Evolutionary conservation across 257 asterid genomes (phyloP).

Genomic region (Paraleonurus japonicus): DNA sequence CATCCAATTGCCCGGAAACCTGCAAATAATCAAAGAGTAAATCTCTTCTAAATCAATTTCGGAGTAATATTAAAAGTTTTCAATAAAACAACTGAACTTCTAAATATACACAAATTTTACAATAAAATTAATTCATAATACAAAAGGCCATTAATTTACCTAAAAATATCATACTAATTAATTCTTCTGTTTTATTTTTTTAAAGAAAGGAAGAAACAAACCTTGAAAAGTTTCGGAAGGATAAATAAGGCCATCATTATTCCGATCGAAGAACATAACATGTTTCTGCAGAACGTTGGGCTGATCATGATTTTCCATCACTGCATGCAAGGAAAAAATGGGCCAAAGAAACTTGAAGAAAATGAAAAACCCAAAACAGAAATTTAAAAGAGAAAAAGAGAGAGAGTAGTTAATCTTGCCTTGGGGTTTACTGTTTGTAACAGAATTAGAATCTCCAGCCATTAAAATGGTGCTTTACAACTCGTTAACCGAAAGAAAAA

Average conservation of each 20-base stretch:
- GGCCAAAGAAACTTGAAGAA: background rate
- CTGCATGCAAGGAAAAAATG: conserved; percentile 20
- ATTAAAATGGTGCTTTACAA: background rate
- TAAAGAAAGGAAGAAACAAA: background rate
- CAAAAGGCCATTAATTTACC: background rate
- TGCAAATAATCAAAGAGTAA: too few species aligned
- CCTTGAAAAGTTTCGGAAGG: conserved; percentile 84
- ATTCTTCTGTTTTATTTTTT: too few species aligned
- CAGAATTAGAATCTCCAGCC: conserved; percentile 32
- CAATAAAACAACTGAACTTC: too few species aligned
- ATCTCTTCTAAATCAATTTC: too few species aligned
- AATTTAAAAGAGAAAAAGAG: background rate
- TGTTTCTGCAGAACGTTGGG: conserved; percentile 57
- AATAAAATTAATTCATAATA: too few species aligned
- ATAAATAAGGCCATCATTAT: conserved; percentile 68
- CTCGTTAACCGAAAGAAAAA: background rate
- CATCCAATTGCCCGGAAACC: conserved; percentile 81
- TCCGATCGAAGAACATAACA: conserved; percentile 73
- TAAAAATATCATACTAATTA: background rate
- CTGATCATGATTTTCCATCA: conserved; percentile 41
- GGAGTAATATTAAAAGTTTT: too few species aligned
- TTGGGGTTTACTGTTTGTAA: conserved; percentile 4
- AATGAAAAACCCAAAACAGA: background rate
- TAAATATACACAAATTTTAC: too few species aligned
- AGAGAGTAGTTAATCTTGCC: conserved; percentile 9